Conservation (phyloP, 257 asterid species). For the Vinca minor region DNA sequence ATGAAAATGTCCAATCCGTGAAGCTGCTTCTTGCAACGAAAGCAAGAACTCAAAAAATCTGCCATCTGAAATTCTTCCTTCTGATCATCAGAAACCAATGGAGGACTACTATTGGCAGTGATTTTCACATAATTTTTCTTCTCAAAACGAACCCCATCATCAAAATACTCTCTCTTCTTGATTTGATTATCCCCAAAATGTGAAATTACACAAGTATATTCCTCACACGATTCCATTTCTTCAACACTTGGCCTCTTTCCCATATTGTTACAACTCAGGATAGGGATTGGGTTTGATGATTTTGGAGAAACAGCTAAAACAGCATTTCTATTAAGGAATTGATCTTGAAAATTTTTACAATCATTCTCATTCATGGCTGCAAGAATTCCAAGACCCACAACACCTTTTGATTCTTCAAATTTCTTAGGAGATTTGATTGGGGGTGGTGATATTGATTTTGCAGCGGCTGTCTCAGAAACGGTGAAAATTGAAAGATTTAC, state of each 20-base stretch:
- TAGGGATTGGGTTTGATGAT: constrained; percentile 41
- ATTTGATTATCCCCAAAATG: constrained; percentile 50
- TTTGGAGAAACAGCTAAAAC: constrained; percentile 48
- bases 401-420: constrained; percentile 59
- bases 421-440: constrained; percentile 32
- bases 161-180: constrained; percentile 57
- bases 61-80: constrained; percentile 17
- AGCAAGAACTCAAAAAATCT: constrained; percentile 63
- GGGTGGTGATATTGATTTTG: constrained; percentile 1
- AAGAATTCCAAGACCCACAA: constrained; percentile 73
- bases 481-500: constrained; percentile 49
- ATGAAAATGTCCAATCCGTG: constrained; percentile 84
- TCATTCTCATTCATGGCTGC: constrained; percentile 40
- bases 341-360: constrained; percentile 23
- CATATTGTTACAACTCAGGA: constrained; percentile 20
- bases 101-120: not conserved
- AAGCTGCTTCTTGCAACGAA: constrained; percentile 69
- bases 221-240: constrained; percentile 58
- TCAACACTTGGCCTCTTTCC: constrained; percentile 25
- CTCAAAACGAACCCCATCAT: constrained; percentile 30
- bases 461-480: constrained; percentile 26
- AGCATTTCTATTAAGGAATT: constrained; percentile 22
- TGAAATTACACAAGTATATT: constrained; percentile 73
- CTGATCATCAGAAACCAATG: constrained; percentile 16
- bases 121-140: constrained; percentile 8